A percentile compares a stretch with the other conserved stretches of the same genome.
Evolutionary conservation across 208 protist genomes (phyloP).

Genomic region (Porcisia hertigi): DNA sequence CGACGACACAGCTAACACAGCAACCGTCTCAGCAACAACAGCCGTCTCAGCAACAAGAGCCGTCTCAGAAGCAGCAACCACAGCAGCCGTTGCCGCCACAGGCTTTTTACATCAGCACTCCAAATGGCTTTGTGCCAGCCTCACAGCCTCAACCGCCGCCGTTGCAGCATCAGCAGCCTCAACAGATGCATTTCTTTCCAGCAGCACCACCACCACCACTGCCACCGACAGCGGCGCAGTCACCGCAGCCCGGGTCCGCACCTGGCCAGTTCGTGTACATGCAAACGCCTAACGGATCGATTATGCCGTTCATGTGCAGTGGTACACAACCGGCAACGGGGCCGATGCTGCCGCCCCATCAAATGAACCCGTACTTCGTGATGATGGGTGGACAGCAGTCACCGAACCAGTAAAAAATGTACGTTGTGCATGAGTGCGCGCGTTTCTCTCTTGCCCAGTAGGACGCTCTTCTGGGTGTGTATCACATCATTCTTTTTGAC

Average conservation of each 20-base stretch:
- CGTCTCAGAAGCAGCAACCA: conserved; percentile 9
- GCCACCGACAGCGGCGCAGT: not conserved
- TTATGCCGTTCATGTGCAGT: conserved; percentile 24
- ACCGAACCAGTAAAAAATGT: not conserved
- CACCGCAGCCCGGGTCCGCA: not conserved
- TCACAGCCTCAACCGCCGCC: not conserved
- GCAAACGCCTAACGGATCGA: conserved; percentile 17
- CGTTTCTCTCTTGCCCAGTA: not conserved
- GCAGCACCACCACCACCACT: not conserved
- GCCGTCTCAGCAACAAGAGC: not conserved
- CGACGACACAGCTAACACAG: not conserved
- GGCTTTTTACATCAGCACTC: conserved; percentile 4
- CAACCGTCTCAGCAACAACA: conserved; percentile 1
- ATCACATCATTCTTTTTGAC: not conserved
- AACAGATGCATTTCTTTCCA: not conserved
- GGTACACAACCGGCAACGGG: conserved; percentile 5
- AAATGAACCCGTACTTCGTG: conserved; percentile 21
- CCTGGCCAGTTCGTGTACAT: conserved; percentile 22
- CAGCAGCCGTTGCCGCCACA: too few species aligned
- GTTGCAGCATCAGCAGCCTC: not conserved
- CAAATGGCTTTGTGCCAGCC: not conserved
- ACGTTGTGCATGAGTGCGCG: conserved; percentile 2
- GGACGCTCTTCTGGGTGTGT: not conserved
- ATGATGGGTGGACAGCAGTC: conserved; percentile 10
- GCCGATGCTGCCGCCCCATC: not conserved